phyloP scores from a whole-genome alignment of 257 asterid species.

The Solanum stenotomum region DNA sequence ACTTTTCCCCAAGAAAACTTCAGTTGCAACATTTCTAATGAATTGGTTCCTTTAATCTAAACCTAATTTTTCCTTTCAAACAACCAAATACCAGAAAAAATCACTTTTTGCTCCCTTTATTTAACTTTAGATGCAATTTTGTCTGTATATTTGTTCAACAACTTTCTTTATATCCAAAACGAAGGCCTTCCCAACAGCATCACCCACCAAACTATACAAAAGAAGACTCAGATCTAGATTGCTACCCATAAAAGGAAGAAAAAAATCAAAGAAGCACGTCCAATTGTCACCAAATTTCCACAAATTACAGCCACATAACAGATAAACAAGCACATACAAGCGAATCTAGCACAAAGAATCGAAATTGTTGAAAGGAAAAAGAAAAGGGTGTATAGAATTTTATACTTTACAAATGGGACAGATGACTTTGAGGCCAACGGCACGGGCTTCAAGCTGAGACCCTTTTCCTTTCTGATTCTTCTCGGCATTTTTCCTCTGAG shows the following conservation, averaged over 20 bases:
- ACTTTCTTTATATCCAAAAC: not conserved
- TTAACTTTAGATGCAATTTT: not conserved
- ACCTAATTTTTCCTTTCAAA: not conserved
- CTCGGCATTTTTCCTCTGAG: constrained; percentile 75
- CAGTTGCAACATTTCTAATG: not conserved
- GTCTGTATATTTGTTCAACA: not conserved
- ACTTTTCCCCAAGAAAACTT: not conserved
- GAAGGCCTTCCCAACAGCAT: not conserved
- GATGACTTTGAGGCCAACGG: constrained; percentile 74
- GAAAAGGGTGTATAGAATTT: not conserved
- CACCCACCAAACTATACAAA: not conserved
- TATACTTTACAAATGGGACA: constrained; percentile 70
- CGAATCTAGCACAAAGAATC: not conserved
- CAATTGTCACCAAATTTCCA: not conserved
- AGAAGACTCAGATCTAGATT: not conserved
- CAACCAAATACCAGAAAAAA: not conserved
- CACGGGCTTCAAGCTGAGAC: constrained; percentile 91
- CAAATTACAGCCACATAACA: not conserved
- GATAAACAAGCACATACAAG: not conserved
- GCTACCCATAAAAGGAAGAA: not conserved
- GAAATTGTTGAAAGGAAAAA: not conserved
- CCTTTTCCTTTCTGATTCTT: constrained; percentile 74
- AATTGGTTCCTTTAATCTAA: not conserved
- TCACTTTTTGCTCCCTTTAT: not conserved
- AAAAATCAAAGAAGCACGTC: not conserved